Evolutionary conservation across 2,329 filamentous ascomycete species (phyloP), one percentile per base, ranked within the genome.

Genomic region (Nemania diffusa): DNA sequence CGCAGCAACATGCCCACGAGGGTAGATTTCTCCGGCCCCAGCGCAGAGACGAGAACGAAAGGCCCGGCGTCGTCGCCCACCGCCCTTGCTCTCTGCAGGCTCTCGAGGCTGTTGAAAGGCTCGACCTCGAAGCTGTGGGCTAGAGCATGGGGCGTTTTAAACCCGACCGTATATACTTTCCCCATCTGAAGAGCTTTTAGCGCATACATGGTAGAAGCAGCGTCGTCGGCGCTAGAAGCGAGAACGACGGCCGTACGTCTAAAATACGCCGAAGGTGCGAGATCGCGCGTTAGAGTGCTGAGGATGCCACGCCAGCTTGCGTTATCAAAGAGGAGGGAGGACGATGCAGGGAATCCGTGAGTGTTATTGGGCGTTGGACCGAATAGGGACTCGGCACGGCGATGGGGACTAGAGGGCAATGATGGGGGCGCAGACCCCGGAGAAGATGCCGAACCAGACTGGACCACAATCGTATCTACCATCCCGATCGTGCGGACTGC

Each of bases 291-390:
- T 65, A 97, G 82, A 0, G 92, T 94, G 59, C 92, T 91, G 55
- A 93, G 85, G 64, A 97, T 95, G 1, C 92, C 93, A 78, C 93
- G 93, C 92, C 93, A 96, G 15, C 90, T 89, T 11, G 92, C 91
- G 72, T 97, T 97, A 73, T 96, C 92, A 53, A 93, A 91, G 17
- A 94, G 82, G 46, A 95, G 86, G 5, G 82, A 81, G 0, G 85
- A 84, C 60, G 83, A 85, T 11, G 84, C 80, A 1, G 84, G 78
- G 2, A 86, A 73, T 1, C 81, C 81, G 1, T 73, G 56, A 29
- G 69, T 37, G 20, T 56, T 65, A 27, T 61, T 67, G 3, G 56
- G 57, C 7, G 64, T 52, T 13, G 61, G 37, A 27, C 52, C 53
- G 20, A 71, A 68, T 5, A 69, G 65, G 1, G 62, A 72, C 24